A percentile compares a stretch with the other conserved stretches of the same genome.
Conservation (phyloP, 768 basidiomycete species). For the Panellus pusillus region DNA sequence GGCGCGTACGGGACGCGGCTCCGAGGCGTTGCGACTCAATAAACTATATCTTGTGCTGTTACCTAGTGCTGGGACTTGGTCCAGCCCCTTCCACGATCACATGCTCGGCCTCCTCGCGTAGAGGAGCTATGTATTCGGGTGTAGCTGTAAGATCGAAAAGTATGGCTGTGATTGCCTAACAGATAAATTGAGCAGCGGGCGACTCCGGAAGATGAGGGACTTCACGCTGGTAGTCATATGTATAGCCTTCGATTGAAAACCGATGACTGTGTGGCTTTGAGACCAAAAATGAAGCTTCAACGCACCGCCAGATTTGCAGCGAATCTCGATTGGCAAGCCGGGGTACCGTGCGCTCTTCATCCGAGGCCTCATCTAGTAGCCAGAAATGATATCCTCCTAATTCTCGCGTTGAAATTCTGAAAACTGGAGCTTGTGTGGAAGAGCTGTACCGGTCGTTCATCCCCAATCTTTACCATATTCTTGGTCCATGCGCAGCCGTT, state of each 20-base stretch:
- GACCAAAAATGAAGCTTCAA: constrained; percentile 4
- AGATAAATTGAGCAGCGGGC: background rate
- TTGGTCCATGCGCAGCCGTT: constrained; percentile 26
- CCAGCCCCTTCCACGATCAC: constrained; percentile 31
- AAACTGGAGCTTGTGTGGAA: no score
- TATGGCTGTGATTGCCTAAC: constrained; percentile 18
- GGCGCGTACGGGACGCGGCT: background rate
- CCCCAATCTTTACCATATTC: constrained; percentile 28
- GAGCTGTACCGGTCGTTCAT: constrained; percentile 28
- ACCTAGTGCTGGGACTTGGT: constrained; percentile 30
- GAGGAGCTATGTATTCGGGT: constrained; percentile 22
- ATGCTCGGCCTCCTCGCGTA: constrained; percentile 28
- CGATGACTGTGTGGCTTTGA: background rate
- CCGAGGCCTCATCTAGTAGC: constrained; percentile 34
- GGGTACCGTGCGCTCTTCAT: constrained; percentile 24
- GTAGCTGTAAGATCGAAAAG: constrained; percentile 21
- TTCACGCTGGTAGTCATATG: no score
- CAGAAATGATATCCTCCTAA: constrained; percentile 28
- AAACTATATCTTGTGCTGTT: constrained; percentile 26
- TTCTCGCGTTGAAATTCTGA: no score
- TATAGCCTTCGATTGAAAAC: no score
- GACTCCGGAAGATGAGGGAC: no score
- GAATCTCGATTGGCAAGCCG: constrained; percentile 30
- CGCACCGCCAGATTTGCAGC: constrained; percentile 36
- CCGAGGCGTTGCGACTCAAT: constrained; percentile 28